These are phyloP conservation scores for Perkinsus olseni DNA, from an alignment of 169 alveolate genomes.

Conservation along the genomic window DNA sequence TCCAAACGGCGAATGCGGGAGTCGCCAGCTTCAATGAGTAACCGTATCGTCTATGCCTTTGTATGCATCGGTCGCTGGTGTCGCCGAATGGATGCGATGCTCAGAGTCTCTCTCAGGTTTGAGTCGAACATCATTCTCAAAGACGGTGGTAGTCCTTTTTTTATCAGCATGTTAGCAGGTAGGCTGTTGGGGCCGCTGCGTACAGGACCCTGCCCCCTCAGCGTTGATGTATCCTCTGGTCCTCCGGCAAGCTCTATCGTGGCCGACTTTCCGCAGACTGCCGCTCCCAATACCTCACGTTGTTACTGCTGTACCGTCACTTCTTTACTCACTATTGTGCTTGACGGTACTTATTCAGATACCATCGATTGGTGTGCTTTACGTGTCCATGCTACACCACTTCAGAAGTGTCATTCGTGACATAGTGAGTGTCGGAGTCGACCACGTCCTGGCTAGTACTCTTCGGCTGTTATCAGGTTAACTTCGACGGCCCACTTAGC, in stretches of 20 bases:
- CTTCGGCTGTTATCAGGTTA: background rate
- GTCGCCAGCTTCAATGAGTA: background rate
- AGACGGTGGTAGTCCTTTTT: background rate
- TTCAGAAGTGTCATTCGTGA: background rate
- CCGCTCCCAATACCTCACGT: background rate
- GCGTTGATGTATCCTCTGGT: background rate
- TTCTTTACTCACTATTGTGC: background rate
- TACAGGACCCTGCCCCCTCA: background rate
- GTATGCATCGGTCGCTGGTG: no score
- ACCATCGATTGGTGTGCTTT: background rate
- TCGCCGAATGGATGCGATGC: no score
- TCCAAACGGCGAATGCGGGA: background rate
- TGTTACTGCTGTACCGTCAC: background rate
- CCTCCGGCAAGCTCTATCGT: background rate
- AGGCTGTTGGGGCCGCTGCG: background rate
- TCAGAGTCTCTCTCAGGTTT: background rate
- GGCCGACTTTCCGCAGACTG: background rate
- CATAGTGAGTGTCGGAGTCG: background rate
- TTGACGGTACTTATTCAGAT: background rate
- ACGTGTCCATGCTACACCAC: background rate
- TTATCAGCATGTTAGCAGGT: background rate
- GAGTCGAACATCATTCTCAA: background rate
- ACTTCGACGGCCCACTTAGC: background rate
- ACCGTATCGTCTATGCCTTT: background rate
- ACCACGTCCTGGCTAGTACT: background rate